Conservation (phyloP, 2,329 filamentous ascomycete species). For the Ophiostoma sp. region DNA sequence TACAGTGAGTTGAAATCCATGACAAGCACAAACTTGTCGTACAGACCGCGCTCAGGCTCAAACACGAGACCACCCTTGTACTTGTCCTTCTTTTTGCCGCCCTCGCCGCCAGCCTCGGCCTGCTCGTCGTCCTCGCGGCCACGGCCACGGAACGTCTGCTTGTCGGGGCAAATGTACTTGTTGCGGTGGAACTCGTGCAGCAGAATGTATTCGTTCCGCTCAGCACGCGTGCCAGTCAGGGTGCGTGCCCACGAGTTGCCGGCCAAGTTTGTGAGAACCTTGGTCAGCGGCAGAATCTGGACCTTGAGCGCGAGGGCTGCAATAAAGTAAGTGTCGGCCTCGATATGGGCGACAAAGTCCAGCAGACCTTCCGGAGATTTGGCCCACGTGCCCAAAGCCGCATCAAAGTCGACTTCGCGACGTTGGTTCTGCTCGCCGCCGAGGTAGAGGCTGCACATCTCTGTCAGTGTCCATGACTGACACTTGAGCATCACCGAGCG, state of each 20-base stretch:
- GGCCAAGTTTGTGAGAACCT: conserved; percentile 90
- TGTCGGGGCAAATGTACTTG: conserved; percentile 98
- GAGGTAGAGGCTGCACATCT: conserved; percentile 93
- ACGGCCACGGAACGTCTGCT: conserved; percentile 73
- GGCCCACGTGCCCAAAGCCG: conserved; percentile 80
- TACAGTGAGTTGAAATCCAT: conserved; percentile 99
- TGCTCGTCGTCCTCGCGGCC: conserved; percentile 67
- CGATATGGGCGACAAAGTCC: conserved; percentile 90
- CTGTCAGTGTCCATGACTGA: conserved; percentile 94
- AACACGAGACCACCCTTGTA: conserved; percentile 98
- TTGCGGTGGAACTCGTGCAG: conserved; percentile 94
- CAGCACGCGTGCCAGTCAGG: conserved; percentile 87
- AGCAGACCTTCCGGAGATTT: conserved; percentile 77
- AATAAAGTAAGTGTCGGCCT: conserved; percentile 93
- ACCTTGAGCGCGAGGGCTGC: conserved; percentile 82
- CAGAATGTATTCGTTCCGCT: conserved; percentile 98
- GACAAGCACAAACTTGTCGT: conserved; percentile 96
- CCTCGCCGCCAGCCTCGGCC: conserved; percentile 49
- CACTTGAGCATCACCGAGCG: conserved; percentile 97
- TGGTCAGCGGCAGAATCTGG: conserved; percentile 89
- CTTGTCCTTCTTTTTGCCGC: conserved; percentile 90
- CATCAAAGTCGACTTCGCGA: conserved; percentile 83
- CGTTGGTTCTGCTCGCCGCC: conserved; percentile 50
- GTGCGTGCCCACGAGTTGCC: conserved; percentile 98
- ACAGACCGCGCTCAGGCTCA: conserved; percentile 93